Base-by-base conservation (phyloP, 768 basidiomycete genomes). In the Leccinum disarticulatum region DNA sequence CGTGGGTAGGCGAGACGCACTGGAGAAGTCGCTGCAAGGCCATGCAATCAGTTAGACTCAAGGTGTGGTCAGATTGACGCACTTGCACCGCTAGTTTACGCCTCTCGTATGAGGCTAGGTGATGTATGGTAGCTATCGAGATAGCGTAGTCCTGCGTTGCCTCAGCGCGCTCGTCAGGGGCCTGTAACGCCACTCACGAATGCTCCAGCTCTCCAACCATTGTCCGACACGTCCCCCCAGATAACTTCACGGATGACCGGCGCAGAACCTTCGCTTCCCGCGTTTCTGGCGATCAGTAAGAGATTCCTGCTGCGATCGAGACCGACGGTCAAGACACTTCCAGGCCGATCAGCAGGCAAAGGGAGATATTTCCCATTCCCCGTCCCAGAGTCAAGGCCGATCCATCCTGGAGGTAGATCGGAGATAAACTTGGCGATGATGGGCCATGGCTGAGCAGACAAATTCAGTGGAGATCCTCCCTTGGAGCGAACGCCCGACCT, bases 321-420 rank as follows among this genome's bases (percentile, higher is more conserved):
- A 1, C 93, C 94, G 46, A 98, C 79, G 17, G 90, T 94, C 79
- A 87, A 83, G 52, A 87, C 72, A 28, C 80, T 80, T 13, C 79
- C 77, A 6, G 85, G 85, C 15, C 83, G 79, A 52, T 91, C 85
- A 1, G 74, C 63, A 6, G 90, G 88, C 1, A 92, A 74, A 3
- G 91, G 87, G 2, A 98, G 83, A 76, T 98, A 98, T 81, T 99
- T 98, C 49, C 97, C 97, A 66, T 99, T 99, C 1, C 97, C 97
- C 27, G 93, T 93, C 6, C 97, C 97, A 27, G 93, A 90, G 73
- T 99, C 97, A 27, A 99, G 80, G 11, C 96, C 96, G 36, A 97
- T 77, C 78, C 86, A 92, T 27, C 93, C 89, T 19, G 86, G 76
- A 14, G 89, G 83, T 14, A 97, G 70, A 46, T 80, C 83, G 7